phyloP scores from a whole-genome alignment of 106 monocot genomes.

The Gastrodia elata region DNA sequence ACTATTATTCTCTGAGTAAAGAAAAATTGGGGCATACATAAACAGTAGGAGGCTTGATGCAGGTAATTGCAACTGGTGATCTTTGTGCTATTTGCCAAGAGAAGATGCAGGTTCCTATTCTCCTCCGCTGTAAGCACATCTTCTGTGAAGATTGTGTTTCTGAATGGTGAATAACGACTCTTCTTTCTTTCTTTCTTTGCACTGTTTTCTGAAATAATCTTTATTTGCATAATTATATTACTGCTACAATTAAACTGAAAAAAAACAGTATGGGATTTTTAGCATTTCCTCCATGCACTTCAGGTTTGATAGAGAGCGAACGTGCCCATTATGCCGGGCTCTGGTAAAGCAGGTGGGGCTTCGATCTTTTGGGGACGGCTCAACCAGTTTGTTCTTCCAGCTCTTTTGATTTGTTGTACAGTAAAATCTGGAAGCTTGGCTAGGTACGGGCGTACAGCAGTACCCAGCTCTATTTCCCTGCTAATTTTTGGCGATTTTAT shows the following conservation, averaged over 20 bases:
- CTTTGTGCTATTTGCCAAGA: constrained; percentile 95
- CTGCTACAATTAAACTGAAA: too few relatives aligned
- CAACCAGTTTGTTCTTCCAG: constrained; percentile 90
- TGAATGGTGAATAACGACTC: constrained; percentile 56
- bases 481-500: not conserved
- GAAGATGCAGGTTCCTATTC: constrained; percentile 81
- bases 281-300: not conserved
- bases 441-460: not conserved
- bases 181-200: not conserved
- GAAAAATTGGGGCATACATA: not conserved
- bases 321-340: constrained; percentile 83
- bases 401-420: constrained; percentile 36
- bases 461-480: not conserved
- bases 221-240: not conserved
- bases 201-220: not conserved
- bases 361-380: constrained; percentile 81
- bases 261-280: not conserved
- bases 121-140: constrained; percentile 86
- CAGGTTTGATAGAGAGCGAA: constrained; percentile 95
- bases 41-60: constrained; percentile 3
- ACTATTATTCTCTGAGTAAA: not conserved
- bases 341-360: constrained; percentile 84
- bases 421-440: not conserved
- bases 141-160: constrained; percentile 97
- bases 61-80: constrained; percentile 82